These are phyloP conservation scores for Penicillium malachiteum DNA, from an alignment of 495 filamentous ascomycete genomes.

Conservation along the genomic window DNA sequence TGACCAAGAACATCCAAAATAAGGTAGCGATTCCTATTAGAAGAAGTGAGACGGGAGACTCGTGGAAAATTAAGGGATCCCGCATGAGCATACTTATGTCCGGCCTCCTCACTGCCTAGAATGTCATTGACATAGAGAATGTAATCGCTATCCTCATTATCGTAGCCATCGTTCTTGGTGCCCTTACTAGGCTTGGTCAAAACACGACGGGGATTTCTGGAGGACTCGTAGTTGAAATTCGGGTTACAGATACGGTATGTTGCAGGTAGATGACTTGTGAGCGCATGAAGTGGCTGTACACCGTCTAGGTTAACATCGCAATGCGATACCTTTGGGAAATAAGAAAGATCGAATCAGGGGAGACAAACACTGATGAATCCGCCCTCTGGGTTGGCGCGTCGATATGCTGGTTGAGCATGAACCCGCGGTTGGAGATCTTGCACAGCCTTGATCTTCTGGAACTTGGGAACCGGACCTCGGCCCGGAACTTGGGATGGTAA, in stretches of 20 bases:
- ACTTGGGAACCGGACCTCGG: slow-evolving; percentile 80
- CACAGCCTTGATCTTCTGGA: slow-evolving; percentile 69
- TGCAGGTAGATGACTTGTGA: slow-evolving; percentile 88
- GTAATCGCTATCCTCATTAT: slow-evolving; percentile 99
- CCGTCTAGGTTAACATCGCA: slow-evolving; percentile 11
- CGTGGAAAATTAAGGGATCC: neutral
- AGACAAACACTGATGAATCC: slow-evolving; percentile 93
- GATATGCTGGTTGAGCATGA: slow-evolving; percentile 83
- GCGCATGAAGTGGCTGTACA: slow-evolving; percentile 84
- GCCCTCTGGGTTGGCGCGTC: slow-evolving; percentile 93
- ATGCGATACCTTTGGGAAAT: no score
- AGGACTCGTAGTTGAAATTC: slow-evolving; percentile 97
- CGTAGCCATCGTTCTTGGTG: slow-evolving; percentile 97
- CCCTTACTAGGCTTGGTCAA: slow-evolving; percentile 99
- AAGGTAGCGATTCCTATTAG: slow-evolving; percentile 86
- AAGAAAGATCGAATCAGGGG: no score
- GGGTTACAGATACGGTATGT: slow-evolving; percentile 99
- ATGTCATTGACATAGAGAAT: slow-evolving; percentile 99
- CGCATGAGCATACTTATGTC: slow-evolving; percentile 72
- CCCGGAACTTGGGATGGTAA: slow-evolving; percentile 45
- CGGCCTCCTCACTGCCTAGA: slow-evolving; percentile 93
- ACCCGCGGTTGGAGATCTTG: slow-evolving; percentile 78
- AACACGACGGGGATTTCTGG: slow-evolving; percentile 93
- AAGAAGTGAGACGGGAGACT: neutral
- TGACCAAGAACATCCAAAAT: slow-evolving; percentile 98